Conservation (phyloP, 495 filamentous ascomycete species). For the Aspergillus nidulans region DNA sequence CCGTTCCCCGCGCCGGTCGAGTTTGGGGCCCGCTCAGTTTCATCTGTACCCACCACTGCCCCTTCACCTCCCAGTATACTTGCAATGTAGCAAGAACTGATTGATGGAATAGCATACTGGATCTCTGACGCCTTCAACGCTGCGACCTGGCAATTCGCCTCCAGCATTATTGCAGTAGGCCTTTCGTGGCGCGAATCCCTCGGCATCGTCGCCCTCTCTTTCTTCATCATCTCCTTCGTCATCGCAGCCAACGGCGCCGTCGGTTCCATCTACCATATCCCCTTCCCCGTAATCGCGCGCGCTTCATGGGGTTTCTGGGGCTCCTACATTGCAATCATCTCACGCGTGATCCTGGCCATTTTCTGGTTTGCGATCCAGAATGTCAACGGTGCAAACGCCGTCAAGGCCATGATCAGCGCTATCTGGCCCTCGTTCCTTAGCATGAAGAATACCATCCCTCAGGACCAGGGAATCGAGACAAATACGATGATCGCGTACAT, state of each 20-base stretch:
- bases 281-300: conserved; percentile 64
- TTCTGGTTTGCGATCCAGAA: conserved; percentile 73
- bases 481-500: conserved; percentile 62
- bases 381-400: conserved; percentile 60
- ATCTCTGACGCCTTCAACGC: conserved; percentile 60
- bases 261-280: conserved; percentile 58
- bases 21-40: conserved; percentile 42
- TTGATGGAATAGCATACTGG: conserved; percentile 60
- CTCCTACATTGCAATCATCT: conserved; percentile 62
- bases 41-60: conserved; percentile 24
- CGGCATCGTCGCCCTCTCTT: conserved; percentile 55
- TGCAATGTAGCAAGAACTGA: too few species aligned
- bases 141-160: conserved; percentile 58
- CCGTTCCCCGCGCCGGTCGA: conserved; percentile 32
- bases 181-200: conserved; percentile 59
- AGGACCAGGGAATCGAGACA: conserved; percentile 57
- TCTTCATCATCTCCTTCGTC: conserved; percentile 58
- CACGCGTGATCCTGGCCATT: conserved; percentile 61
- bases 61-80: neutral
- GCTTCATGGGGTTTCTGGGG: conserved; percentile 68
- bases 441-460: conserved; percentile 52
- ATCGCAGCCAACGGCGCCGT: conserved; percentile 62
- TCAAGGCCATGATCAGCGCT: conserved; percentile 62
- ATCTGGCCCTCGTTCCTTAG: conserved; percentile 61
- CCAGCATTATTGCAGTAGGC: conserved; percentile 58